Evolutionary conservation across 2,329 filamentous ascomycete genomes (phyloP), one percentile per base, ranked within the genome.

Genomic region (Exophiala viscosa): DNA sequence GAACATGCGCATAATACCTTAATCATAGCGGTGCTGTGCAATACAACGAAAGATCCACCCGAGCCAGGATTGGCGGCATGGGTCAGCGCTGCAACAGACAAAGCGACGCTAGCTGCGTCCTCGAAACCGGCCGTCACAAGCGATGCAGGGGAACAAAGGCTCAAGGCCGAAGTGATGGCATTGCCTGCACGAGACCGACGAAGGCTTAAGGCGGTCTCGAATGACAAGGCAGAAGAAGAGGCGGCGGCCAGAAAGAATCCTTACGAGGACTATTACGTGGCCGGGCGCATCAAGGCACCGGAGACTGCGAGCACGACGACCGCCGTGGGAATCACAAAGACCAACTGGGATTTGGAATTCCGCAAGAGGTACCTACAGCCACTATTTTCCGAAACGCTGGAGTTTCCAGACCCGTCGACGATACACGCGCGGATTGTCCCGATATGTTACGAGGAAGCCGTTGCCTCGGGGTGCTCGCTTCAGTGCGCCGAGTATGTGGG

Each of bases 291-390:
- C 48, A 78, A 77, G 62, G 66, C 77, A 40, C 75, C 78, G 23
- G 79, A 85, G 28, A 81, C 88, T 51, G 78, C 84, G 23, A 84
- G 83, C 64, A 48, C 41, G 13, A 35, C 48, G 5, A 23, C 28
- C 18, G 54, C 57, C 2, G 85, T 86, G 18, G 86, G 86, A 15
- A 78, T 92, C 41, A 90, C 88, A 61, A 90, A 92, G 76, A 95
- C 79, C 33, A 83, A 84, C 62, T 85, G 81, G 79, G 83, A 85
- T 56, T 71, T 83, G 44, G 83, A 85, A 65, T 84, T 84, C 57
- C 75, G 81, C 56, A 82, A 84, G 70, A 79, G 82, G 58, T 86
- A 85, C 66, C 76, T 79, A 15, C 79, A 82, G 58, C 78, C 81
- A 20, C 73, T 86, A 46, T 81, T 79, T 55, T 73, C 73, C 39